These are phyloP conservation scores for Zoysia matrella DNA, from an alignment of 202 grass and related monocot genomes.

Conservation along the genomic window DNA sequence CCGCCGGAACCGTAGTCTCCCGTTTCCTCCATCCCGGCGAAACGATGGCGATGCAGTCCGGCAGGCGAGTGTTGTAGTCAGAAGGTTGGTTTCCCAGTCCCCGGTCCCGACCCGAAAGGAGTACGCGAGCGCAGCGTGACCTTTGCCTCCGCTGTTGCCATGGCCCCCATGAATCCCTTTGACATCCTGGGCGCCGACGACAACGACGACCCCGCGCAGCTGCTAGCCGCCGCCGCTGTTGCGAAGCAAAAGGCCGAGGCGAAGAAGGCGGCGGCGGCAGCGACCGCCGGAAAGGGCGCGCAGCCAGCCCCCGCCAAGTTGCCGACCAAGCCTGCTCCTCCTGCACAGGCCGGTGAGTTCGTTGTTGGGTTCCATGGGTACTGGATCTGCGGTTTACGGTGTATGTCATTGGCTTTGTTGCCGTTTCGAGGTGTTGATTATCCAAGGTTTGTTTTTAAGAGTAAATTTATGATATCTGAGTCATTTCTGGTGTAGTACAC, in stretches of 20 bases:
- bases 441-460: neutral
- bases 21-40: slow-evolving; percentile 1
- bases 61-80: slow-evolving; percentile 32
- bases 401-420: neutral
- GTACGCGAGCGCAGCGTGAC: slow-evolving; percentile 25
- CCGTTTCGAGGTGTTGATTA: neutral
- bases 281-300: slow-evolving; percentile 47
- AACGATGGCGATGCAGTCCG: slow-evolving; percentile 57
- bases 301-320: slow-evolving; percentile 56
- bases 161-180: slow-evolving; percentile 84
- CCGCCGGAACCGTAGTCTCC: slow-evolving; percentile 29
- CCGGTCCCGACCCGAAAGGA: slow-evolving; percentile 14
- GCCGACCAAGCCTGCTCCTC: slow-evolving; percentile 68
- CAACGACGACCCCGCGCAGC: slow-evolving; percentile 70
- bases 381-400: slow-evolving; percentile 52
- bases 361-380: neutral
- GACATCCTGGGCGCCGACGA: slow-evolving; percentile 80
- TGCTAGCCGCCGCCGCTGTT: slow-evolving; percentile 62
- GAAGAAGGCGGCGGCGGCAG: slow-evolving; percentile 65
- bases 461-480: neutral
- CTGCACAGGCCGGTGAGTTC: slow-evolving; percentile 74
- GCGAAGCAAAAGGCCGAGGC: slow-evolving; percentile 71
- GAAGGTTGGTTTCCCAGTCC: slow-evolving; percentile 50
- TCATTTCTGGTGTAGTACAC: neutral
- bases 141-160: slow-evolving; percentile 35